A percentile compares a stretch with the other conserved stretches of the same genome.
These are phyloP conservation scores for Cucumis melo DNA, from an alignment of 306 rosid species.

Conservation along the genomic window DNA sequence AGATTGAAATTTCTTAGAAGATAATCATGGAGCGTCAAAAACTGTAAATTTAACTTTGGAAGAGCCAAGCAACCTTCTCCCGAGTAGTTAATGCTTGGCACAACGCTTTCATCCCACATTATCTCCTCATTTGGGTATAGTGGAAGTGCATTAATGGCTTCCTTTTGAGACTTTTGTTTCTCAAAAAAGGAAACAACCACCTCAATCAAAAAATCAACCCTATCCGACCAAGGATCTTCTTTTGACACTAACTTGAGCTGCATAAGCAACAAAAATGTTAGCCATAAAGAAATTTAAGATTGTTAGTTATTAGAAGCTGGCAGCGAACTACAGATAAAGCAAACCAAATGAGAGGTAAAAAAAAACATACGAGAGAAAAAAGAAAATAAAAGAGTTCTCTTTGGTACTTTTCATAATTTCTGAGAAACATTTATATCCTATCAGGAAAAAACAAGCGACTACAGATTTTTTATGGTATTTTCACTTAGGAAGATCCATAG, in stretches of 20 bases:
- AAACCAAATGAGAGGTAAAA: background rate
- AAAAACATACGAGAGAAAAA: background rate
- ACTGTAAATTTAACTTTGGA: slow-evolving; percentile 88
- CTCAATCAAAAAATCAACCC: slow-evolving; percentile 89
- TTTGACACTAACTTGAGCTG: slow-evolving; percentile 81
- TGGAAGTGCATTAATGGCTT: slow-evolving; percentile 96
- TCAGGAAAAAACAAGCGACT: background rate
- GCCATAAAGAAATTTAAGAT: background rate
- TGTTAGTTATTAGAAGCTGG: background rate
- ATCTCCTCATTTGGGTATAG: slow-evolving; percentile 91
- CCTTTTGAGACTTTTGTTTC: slow-evolving; percentile 93
- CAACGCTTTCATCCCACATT: slow-evolving; percentile 99
- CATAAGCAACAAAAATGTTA: slow-evolving; percentile 22
- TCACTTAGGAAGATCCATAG: background rate
- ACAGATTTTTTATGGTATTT: background rate
- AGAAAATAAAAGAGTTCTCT: background rate
- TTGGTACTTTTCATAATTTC: background rate
- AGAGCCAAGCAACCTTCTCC: slow-evolving; percentile 99
- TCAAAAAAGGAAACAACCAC: slow-evolving; percentile 88
- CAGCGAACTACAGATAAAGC: background rate
- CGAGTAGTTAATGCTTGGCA: slow-evolving; percentile 93
- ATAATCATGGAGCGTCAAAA: slow-evolving; percentile 96
- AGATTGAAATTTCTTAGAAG: slow-evolving; percentile 88
- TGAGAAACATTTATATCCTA: background rate
- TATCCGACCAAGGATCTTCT: slow-evolving; percentile 91